phyloP scores from a whole-genome alignment of 306 rosid species.

The Cucumis melo region DNA sequence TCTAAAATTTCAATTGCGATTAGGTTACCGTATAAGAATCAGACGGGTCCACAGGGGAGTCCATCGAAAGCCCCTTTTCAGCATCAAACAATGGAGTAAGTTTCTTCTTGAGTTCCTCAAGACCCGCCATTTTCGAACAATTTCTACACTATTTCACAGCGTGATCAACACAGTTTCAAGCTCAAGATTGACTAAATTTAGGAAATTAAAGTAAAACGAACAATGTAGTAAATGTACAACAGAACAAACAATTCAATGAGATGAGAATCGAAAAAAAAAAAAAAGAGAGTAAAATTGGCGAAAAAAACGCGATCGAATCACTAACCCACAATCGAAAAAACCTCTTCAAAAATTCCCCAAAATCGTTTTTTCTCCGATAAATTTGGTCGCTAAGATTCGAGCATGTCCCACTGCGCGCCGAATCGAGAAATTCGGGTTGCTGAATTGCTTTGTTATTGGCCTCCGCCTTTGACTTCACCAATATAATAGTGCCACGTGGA shows the following conservation, averaged over 20 bases:
- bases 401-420: neutral
- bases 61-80: constrained; percentile 54
- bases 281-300: neutral
- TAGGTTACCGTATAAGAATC: constrained; percentile 69
- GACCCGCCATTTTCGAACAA: constrained; percentile 47
- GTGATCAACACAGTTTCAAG: neutral
- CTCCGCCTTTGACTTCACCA: neutral
- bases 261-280: neutral
- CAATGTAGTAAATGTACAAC: neutral
- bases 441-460: neutral
- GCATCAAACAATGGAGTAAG: constrained; percentile 59
- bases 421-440: neutral
- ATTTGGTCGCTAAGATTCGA: neutral
- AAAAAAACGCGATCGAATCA: neutral
- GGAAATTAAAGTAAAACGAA: neutral
- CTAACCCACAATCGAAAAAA: neutral
- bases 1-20: neutral
- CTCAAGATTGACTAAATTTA: neutral
- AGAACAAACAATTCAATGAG: neutral
- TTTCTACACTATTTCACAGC: neutral
- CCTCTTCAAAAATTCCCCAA: neutral
- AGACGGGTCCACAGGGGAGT: constrained; percentile 51
- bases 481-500: neutral
- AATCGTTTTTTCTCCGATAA: neutral
- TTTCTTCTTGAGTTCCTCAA: constrained; percentile 79